A percentile compares a stretch with the other conserved stretches of the same genome.
These are phyloP conservation scores for Decorospora gaudefroyi DNA, from an alignment of 2,329 filamentous ascomycete species.

Conservation along the genomic window DNA sequence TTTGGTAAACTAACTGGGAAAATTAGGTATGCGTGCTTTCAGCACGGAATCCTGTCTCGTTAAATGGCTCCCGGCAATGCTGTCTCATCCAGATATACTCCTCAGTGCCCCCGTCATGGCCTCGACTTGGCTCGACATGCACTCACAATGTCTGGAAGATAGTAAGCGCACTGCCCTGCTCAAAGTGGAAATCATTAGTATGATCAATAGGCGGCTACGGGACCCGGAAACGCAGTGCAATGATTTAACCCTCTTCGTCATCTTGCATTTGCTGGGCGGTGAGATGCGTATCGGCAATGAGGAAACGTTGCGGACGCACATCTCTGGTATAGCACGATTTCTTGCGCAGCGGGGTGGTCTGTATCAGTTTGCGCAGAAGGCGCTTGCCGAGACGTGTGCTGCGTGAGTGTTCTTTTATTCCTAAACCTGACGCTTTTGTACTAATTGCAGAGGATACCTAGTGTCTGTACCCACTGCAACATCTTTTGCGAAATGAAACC, in stretches of 20 bases:
- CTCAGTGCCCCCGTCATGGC: constrained; percentile 32
- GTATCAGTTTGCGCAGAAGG: constrained; percentile 15
- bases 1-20: constrained; percentile 4
- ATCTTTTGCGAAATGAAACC: constrained; percentile 36
- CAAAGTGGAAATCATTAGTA: constrained; percentile 34
- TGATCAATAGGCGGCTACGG: constrained; percentile 32
- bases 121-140: constrained; percentile 40
- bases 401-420: constrained; percentile 24
- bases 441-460: constrained; percentile 16
- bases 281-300: constrained; percentile 43
- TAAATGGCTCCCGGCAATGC: constrained; percentile 36
- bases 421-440: neutral
- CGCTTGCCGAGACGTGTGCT: constrained; percentile 27
- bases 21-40: constrained; percentile 29
- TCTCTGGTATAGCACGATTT: constrained; percentile 31
- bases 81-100: constrained; percentile 32
- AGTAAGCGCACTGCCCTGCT: constrained; percentile 33
- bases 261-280: constrained; percentile 37
- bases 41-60: constrained; percentile 23
- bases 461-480: constrained; percentile 30
- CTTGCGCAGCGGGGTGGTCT: constrained; percentile 34
- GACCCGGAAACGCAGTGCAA: constrained; percentile 15
- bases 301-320: constrained; percentile 28
- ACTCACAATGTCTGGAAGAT: constrained; percentile 25
- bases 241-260: constrained; percentile 36